Evolutionary conservation across 75 land plant genomes (phyloP).

Genomic region (Cupressus sempervirens): DNA sequence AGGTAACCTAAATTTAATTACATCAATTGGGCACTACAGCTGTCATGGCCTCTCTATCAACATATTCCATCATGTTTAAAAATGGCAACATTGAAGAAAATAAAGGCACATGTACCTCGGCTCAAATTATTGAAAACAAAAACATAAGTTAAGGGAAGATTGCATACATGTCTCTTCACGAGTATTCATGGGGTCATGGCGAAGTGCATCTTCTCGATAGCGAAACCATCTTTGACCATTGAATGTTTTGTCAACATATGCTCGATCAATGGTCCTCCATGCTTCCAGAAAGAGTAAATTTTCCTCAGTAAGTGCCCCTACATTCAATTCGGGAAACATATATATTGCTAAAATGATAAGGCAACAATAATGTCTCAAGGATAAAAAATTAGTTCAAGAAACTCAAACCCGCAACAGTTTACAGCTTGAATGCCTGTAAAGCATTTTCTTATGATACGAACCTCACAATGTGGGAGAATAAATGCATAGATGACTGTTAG

Average conservation of each 20-base stretch:
- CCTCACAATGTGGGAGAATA: background rate
- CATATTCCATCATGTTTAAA: background rate
- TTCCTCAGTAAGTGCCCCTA: constrained; percentile 93
- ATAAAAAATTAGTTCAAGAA: background rate
- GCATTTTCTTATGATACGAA: too few relatives aligned
- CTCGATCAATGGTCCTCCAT: constrained; percentile 95
- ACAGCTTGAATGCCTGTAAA: background rate
- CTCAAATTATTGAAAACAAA: background rate
- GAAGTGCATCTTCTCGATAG: constrained; percentile 87
- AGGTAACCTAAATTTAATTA: background rate
- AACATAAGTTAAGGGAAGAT: background rate
- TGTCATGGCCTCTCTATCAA: background rate
- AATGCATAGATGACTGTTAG: background rate
- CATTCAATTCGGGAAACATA: background rate
- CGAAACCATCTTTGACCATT: constrained; percentile 99
- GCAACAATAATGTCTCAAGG: background rate
- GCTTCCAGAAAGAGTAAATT: constrained; percentile 96
- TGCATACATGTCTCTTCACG: constrained; percentile 91
- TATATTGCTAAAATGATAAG: background rate
- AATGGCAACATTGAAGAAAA: background rate
- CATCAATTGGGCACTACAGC: background rate
- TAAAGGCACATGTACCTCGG: background rate
- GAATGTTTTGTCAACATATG: constrained; percentile 91
- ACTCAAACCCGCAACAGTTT: background rate
- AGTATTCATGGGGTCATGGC: constrained; percentile 88